Conservation (phyloP, 1,139 yeast genomes). For the Saccharomycopsis hybrid region DNA sequence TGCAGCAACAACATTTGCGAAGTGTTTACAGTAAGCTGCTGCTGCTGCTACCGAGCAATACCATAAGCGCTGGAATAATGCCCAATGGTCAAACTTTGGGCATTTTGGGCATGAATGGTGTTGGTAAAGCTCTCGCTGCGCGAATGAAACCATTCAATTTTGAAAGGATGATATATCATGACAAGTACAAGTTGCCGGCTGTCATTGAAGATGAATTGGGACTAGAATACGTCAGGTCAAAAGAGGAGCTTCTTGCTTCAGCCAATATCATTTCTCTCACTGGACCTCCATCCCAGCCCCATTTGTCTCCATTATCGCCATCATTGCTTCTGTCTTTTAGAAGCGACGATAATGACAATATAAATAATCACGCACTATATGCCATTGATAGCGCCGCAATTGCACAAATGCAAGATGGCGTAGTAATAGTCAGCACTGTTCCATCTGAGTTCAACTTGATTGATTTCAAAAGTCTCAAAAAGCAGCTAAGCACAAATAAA, state of each 20-base stretch:
- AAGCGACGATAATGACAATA: conserved; percentile 22
- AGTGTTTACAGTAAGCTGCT: background rate
- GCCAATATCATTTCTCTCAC: conserved; percentile 51
- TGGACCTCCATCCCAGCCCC: conserved; percentile 21
- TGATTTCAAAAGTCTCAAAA: conserved; percentile 5
- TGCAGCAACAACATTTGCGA: background rate
- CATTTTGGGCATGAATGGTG: conserved; percentile 70
- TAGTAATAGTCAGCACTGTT: conserved; percentile 45
- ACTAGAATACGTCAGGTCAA: conserved; percentile 38
- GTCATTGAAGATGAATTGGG: conserved; percentile 47
- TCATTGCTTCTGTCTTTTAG: too few relatives aligned
- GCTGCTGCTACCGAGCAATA: conserved; percentile 30
- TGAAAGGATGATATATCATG: conserved; percentile 49
- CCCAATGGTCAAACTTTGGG: conserved; percentile 61
- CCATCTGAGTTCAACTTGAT: conserved; percentile 37
- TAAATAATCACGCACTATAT: conserved; percentile 50
- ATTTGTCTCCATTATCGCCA: conserved; percentile 45
- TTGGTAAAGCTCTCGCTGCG: conserved; percentile 60
- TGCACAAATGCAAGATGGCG: conserved; percentile 12
- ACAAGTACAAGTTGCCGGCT: conserved; percentile 45
- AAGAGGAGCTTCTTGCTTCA: conserved; percentile 46
- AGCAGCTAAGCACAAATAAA: background rate
- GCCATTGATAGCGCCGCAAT: conserved; percentile 6
- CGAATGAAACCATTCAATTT: conserved; percentile 62
- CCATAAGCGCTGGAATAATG: conserved; percentile 42